Evolutionary conservation across 2,329 filamentous ascomycete species (phyloP).

Genomic region (Calonectria pseudoreteaudii): DNA sequence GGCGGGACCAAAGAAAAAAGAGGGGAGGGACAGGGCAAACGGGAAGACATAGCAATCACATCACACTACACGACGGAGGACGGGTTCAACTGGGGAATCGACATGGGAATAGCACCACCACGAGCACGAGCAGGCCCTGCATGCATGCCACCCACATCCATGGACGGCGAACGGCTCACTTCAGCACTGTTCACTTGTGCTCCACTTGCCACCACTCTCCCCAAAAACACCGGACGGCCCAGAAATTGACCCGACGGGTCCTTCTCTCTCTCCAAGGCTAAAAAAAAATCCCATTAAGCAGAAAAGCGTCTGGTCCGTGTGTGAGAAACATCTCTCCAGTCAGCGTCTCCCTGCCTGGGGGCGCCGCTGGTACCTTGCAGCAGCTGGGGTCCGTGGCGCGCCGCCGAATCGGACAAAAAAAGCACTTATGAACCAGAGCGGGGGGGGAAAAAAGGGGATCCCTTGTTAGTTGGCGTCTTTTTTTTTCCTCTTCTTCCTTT

Average conservation of each 20-base stretch:
- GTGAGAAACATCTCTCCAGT: conserved; percentile 4
- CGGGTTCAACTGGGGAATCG: not conserved
- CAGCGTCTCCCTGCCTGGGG: not conserved
- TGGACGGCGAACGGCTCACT: not conserved
- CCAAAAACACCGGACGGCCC: conserved; percentile 17
- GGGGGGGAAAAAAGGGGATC: not conserved
- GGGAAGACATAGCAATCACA: conserved; percentile 3
- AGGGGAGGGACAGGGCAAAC: conserved; percentile 7
- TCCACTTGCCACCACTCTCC: conserved; percentile 19
- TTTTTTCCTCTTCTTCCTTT: not conserved
- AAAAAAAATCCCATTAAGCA: not conserved
- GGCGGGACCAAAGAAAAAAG: not conserved
- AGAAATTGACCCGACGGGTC: conserved; percentile 1
- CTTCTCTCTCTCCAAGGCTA: not conserved
- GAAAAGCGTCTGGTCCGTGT: not conserved
- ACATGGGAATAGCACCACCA: not conserved
- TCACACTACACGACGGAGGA: not conserved
- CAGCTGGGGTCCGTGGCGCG: not conserved
- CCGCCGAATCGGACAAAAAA: not conserved
- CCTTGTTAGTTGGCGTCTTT: not conserved
- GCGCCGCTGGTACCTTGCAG: conserved; percentile 16
- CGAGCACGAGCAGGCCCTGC: not conserved
- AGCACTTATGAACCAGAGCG: not conserved
- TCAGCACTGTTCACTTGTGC: not conserved
- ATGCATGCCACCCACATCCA: not conserved